Base-by-base conservation (phyloP, 306 rosid genomes). In the Vigna mungo region DNA sequence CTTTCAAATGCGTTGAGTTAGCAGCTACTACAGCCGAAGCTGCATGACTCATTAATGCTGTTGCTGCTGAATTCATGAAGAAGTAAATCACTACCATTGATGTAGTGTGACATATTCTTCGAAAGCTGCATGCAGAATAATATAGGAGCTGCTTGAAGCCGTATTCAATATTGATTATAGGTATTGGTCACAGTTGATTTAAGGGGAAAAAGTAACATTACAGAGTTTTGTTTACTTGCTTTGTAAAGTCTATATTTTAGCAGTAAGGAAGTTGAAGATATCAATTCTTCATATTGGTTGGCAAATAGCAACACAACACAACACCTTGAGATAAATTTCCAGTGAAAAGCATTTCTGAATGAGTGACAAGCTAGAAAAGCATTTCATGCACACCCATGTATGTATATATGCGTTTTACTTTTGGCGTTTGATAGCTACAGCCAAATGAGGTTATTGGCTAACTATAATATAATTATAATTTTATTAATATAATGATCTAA, bases 161-260 rank as follows among this genome's bases (percentile, higher is more conserved):
- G 2, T 41, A 41, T 44, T 44, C 49, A 44, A 44, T 61, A 71
- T 67, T 72, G 77, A 18, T 78, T 66, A 68, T 46, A 72, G 81
- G 67, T 66, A 56, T 43, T 72, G 80, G 49, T 61, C 70, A 79
- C 36, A 74, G 15, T 75, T 39, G 71, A 81, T 82, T 84, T 66
- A 27, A 67, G 58, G 83, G 64, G 78, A 54, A 55, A 59, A 79
- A 72, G 77, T 80, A 52, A 70, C 70, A 52, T 80, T 52, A 70
- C 70, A 52, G 36, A 81, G 48, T 79, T 89, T 86, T 85, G 88
- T 79, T 74, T 53, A 54, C 80, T 32, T 34, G 75, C 49, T 72
- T 47, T 76, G 71, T 54, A 60, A 66, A 58, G 80, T 74, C 84
- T 72, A 63, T 62, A 80, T 68, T 54, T 74, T 70, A 77, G 78